Percentiles rank a stretch among this genome's conserved stretches.
phyloP scores from a whole-genome alignment of 257 asterid genomes.

The Solanum chaucha region DNA sequence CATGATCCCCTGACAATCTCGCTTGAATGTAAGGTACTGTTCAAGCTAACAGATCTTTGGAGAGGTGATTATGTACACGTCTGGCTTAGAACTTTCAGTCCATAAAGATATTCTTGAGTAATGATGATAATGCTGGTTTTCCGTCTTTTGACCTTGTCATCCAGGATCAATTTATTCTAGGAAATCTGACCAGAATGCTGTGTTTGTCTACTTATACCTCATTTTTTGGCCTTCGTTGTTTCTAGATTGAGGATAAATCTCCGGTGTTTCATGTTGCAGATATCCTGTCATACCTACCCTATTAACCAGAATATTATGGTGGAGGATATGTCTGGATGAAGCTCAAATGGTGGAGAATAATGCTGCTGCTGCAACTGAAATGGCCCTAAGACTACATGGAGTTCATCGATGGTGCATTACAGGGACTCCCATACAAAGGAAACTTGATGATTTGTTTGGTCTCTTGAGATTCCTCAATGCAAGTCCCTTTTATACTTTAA shows the following conservation, averaged over 20 bases:
- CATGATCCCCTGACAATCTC: not conserved
- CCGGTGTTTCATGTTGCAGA: conserved; percentile 31
- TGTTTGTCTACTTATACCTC: not conserved
- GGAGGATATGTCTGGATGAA: conserved; percentile 98
- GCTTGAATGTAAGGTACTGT: not conserved
- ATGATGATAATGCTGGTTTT: not conserved
- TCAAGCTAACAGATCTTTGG: not conserved
- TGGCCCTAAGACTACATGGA: conserved; percentile 85
- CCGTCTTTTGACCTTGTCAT: not conserved
- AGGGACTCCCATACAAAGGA: conserved; percentile 94
- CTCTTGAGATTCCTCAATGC: conserved; percentile 79
- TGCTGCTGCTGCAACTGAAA: conserved; percentile 87
- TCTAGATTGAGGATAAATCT: not conserved
- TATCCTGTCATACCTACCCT: conserved; percentile 89
- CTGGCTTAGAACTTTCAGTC: not conserved
- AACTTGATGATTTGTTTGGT: conserved; percentile 87
- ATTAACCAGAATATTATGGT: conserved; percentile 89
- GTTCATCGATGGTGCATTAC: conserved; percentile 96
- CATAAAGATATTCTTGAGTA: not conserved
- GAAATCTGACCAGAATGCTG: not conserved
- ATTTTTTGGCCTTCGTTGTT: not conserved
- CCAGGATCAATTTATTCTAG: not conserved
- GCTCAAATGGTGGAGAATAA: conserved; percentile 99
- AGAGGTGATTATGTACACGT: not conserved
- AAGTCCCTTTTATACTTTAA: conserved; percentile 68